These are phyloP conservation scores for Fraxinus greggii DNA, from an alignment of 305 asterid species.

Conservation along the genomic window DNA sequence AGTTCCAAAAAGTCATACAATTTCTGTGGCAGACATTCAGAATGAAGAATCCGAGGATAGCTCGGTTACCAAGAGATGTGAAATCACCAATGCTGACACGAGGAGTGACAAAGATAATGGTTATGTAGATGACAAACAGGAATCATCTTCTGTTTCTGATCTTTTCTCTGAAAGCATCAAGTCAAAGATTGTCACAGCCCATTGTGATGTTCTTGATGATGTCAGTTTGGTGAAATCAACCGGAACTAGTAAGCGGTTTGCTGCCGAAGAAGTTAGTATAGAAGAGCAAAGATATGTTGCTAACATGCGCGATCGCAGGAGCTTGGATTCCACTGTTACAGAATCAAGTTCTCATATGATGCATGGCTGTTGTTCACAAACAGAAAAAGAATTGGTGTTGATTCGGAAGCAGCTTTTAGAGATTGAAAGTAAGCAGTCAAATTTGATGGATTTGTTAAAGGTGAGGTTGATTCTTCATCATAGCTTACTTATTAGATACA, in stretches of 20 bases:
- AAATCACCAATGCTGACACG: slow-evolving; percentile 41
- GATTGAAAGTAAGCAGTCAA: slow-evolving; percentile 82
- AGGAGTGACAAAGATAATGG: slow-evolving; percentile 51
- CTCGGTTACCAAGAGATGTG: slow-evolving; percentile 64
- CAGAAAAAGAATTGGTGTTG: slow-evolving; percentile 63
- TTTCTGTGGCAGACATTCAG: slow-evolving; percentile 40
- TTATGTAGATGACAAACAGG: slow-evolving; percentile 76
- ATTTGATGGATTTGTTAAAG: slow-evolving; percentile 76
- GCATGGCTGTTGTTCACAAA: slow-evolving; percentile 59
- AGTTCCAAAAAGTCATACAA: slow-evolving; percentile 56
- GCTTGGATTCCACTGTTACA: slow-evolving; percentile 82
- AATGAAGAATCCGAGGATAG: slow-evolving; percentile 74
- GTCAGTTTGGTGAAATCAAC: slow-evolving; percentile 57
- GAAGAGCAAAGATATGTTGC: slow-evolving; percentile 66
- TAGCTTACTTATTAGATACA: slow-evolving; percentile 8
- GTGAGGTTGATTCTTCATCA: slow-evolving; percentile 37
- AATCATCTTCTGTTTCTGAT: slow-evolving; percentile 66
- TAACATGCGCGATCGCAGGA: slow-evolving; percentile 61
- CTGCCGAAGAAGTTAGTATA: slow-evolving; percentile 55
- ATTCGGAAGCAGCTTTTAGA: slow-evolving; percentile 76
- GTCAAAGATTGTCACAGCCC: slow-evolving; percentile 38
- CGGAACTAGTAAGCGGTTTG: slow-evolving; percentile 57
- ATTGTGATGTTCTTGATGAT: slow-evolving; percentile 50
- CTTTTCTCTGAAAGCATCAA: slow-evolving; percentile 56
- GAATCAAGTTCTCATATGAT: slow-evolving; percentile 56